Evolutionary conservation across 768 basidiomycete species (phyloP).

Genomic region (Pilatotrama ljubarskyi): DNA sequence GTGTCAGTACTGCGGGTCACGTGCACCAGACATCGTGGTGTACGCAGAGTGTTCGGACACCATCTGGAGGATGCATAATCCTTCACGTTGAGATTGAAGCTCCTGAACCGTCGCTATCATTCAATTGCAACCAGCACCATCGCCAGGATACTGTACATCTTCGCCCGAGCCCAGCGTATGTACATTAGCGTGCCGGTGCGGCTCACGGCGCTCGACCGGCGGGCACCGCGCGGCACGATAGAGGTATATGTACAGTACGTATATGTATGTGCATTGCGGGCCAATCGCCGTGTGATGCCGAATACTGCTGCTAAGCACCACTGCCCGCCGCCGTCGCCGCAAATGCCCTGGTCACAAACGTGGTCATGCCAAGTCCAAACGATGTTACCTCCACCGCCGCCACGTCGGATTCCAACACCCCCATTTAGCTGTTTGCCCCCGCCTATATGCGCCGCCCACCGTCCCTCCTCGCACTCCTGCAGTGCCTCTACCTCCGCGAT

Average conservation of each 20-base stretch:
- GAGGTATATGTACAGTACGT: conserved; percentile 15
- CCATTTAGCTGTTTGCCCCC: background rate
- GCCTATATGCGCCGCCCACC: background rate
- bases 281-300: no score
- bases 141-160: no score
- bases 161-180: background rate
- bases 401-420: background rate
- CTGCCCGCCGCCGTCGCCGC: background rate
- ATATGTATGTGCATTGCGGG: background rate
- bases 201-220: conserved; percentile 2
- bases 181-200: conserved; percentile 3
- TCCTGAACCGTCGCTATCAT: no score
- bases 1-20: background rate
- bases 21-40: background rate
- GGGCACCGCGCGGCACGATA: background rate
- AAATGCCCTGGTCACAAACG: background rate
- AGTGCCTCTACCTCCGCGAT: no score
- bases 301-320: background rate
- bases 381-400: background rate
- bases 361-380: background rate
- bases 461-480: no score
- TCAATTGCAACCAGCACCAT: no score
- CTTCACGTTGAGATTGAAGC: no score
- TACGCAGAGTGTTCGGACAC: no score
- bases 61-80: no score